Base-by-base conservation (phyloP, 352 stramenopile genomes). In the Phytopythium sindhum region DNA sequence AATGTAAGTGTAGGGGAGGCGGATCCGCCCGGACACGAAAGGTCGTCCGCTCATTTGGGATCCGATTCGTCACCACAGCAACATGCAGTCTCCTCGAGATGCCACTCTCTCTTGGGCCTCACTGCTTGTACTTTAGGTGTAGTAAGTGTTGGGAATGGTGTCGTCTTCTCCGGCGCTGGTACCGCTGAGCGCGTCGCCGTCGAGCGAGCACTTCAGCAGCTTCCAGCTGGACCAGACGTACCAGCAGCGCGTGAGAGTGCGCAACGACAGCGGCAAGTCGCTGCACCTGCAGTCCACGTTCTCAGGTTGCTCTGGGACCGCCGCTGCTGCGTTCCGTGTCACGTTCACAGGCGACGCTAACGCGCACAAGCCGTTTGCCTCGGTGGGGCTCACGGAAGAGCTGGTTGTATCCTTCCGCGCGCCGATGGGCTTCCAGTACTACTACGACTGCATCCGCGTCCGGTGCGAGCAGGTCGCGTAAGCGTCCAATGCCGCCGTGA, bases 401-500 rank as follows among this genome's bases (percentile, higher is more conserved):
- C 72, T 97, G 47, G 35, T 82, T 23, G 75, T 97, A 29, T 78
- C 75, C 1, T 97, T 96, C 71, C 72, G 65, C 6, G 78, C 88
- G 0, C 55, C 63, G 8, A 80, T 88, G 41, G 68, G 60, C 39
- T 93, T 89, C 56, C 87, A 94, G 61, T 97, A 97, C 72, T 92
- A 97, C 72, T 94, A 96, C 74, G 90, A 97, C 73, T 94, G 81
- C 57, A 68, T 97, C 48, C 74, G 88, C 39, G 78, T 97, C 53
- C 70, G 68, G 19, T 88, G 84, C 61, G 82, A 91, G 57, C 74
- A 95, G 35, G 79, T 91, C 19, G 80, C 75, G 48, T 91, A 90
- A 54, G 71, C 75, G 17, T 88, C 79, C 41, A 91, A 78, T 58
- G 59, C 78, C 17, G 67, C 79, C 31, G 66, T 73, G 10, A 57